These are phyloP conservation scores for Aspergillus pseudotamarii DNA, from an alignment of 2,329 filamentous ascomycete genomes.

Conservation along the genomic window DNA sequence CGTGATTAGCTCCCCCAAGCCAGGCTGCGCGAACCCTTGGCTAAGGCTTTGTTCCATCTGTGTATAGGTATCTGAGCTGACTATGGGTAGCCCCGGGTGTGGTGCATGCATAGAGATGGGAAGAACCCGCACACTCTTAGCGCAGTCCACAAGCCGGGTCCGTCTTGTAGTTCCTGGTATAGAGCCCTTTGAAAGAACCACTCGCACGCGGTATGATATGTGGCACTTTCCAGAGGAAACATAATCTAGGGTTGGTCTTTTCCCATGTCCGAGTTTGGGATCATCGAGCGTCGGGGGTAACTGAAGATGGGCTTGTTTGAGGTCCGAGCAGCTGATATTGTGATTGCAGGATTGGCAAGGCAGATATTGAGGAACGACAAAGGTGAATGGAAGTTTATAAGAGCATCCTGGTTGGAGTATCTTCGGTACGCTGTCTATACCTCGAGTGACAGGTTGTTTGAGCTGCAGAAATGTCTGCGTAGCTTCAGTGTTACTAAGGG, in stretches of 20 bases:
- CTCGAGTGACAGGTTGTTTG: background rate
- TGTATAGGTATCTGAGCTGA: background rate
- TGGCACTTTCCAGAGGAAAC: background rate
- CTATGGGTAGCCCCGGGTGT: fast-evolving
- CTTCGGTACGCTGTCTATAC: background rate
- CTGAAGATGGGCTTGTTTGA: background rate
- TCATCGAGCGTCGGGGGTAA: background rate
- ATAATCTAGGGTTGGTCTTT: background rate
- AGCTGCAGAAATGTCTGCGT: background rate
- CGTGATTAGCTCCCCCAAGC: background rate
- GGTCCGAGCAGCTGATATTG: background rate
- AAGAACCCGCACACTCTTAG: background rate
- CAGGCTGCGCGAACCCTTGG: background rate
- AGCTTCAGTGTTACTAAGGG: background rate
- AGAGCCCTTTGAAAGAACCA: background rate
- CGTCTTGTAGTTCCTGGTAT: background rate
- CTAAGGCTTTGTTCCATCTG: background rate
- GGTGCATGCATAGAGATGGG: background rate
- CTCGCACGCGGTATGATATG: background rate
- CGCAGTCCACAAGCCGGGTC: background rate
- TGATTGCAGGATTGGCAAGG: background rate
- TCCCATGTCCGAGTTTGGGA: background rate
- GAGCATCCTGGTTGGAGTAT: background rate
- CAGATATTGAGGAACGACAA: background rate
- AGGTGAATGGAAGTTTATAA: background rate